A percentile compares a stretch with the other conserved stretches of the same genome.
phyloP scores from a whole-genome alignment of 2,329 filamentous ascomycete species.

The Aspergillus sp. region DNA sequence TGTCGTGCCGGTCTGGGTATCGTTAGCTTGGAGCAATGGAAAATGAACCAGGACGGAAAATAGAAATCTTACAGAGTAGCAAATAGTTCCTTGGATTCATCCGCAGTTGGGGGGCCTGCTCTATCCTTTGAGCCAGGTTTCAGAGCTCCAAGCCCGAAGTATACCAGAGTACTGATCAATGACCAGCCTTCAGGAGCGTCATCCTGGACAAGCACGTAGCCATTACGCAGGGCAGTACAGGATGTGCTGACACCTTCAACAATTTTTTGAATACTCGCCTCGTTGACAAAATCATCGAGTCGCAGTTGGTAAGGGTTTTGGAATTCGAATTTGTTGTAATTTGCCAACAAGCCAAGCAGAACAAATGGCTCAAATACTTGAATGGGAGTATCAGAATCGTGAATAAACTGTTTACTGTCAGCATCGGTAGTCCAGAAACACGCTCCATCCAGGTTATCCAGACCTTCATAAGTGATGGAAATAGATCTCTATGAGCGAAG shows the following conservation, averaged over 20 bases:
- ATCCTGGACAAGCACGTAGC: conserved; percentile 79
- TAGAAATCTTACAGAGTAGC: conserved; percentile 52
- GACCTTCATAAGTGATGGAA: conserved; percentile 91
- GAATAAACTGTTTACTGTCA: conserved; percentile 56
- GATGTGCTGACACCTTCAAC: conserved; percentile 66
- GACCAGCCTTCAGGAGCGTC: conserved; percentile 88
- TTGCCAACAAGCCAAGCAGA: conserved; percentile 77
- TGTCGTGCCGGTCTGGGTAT: conserved; percentile 62
- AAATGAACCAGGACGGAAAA: background rate
- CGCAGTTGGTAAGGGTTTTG: conserved; percentile 92
- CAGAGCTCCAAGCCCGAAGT: conserved; percentile 74
- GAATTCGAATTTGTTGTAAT: conserved; percentile 99
- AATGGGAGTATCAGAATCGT: conserved; percentile 61
- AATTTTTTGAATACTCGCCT: conserved; percentile 74
- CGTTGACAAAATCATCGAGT: conserved; percentile 92
- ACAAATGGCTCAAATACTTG: conserved; percentile 67
- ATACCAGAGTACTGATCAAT: conserved; percentile 67
- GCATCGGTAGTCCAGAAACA: conserved; percentile 11
- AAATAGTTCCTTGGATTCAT: conserved; percentile 77
- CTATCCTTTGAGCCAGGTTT: conserved; percentile 59
- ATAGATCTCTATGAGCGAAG: conserved; percentile 88
- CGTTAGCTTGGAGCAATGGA: conserved; percentile 17
- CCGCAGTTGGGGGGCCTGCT: conserved; percentile 56
- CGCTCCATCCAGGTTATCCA: too few relatives aligned
- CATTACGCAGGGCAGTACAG: conserved; percentile 58